Conservation (phyloP, 1,284 basidiomycete species). For the Heterobasidion occidentale region DNA sequence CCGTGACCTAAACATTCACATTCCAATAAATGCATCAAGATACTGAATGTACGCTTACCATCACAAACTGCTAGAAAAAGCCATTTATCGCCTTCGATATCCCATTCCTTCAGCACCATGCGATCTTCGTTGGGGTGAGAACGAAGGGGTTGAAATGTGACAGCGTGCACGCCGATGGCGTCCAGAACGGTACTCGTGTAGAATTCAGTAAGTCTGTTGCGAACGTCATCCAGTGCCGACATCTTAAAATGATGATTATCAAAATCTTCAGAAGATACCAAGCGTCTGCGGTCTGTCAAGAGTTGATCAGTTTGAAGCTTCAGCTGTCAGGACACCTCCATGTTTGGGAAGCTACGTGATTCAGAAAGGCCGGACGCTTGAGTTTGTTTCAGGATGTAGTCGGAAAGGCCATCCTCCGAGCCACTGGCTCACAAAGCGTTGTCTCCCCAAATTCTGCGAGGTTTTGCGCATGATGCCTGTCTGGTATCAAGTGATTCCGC, state of each 20-base stretch:
- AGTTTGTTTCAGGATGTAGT: too few relatives aligned
- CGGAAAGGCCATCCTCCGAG: too few relatives aligned
- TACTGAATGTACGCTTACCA: background rate
- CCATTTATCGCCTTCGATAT: background rate
- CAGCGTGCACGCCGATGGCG: background rate
- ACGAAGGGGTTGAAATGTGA: background rate
- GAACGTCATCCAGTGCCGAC: background rate
- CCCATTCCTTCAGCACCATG: background rate
- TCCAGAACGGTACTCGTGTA: background rate
- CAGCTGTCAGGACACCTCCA: too few relatives aligned
- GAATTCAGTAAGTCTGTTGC: background rate
- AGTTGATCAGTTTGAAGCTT: too few relatives aligned
- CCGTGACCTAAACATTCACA: background rate
- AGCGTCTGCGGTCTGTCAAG: too few relatives aligned
- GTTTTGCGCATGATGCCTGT: too few relatives aligned
- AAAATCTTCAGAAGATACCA: too few relatives aligned
- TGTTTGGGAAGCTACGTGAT: too few relatives aligned
- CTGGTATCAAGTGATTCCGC: too few relatives aligned
- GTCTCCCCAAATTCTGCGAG: too few relatives aligned
- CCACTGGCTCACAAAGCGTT: too few relatives aligned
- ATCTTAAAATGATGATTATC: background rate
- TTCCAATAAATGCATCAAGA: background rate
- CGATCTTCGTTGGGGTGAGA: background rate
- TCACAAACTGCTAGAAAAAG: background rate
- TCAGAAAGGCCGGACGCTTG: too few relatives aligned